phyloP scores from a whole-genome alignment of 257 asterid genomes.

The Scutellaria baicalensis region DNA sequence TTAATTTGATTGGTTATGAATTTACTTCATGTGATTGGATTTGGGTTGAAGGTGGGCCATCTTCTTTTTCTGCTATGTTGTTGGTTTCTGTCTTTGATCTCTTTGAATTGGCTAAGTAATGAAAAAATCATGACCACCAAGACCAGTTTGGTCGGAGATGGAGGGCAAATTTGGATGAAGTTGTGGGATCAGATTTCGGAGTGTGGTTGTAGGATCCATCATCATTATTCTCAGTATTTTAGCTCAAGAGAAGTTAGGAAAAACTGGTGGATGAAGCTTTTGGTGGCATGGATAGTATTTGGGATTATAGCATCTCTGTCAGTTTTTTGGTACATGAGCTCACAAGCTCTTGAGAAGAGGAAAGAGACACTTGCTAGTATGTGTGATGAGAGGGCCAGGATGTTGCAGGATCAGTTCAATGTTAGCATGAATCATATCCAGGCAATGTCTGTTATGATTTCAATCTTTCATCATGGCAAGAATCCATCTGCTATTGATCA shows the following conservation, averaged over 20 bases:
- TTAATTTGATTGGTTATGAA: constrained; percentile 51
- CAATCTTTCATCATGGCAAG: constrained; percentile 86
- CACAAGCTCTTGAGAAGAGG: constrained; percentile 63
- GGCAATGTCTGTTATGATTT: constrained; percentile 90
- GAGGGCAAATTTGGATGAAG: constrained; percentile 54
- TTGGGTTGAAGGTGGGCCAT: constrained; percentile 81
- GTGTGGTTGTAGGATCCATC: constrained; percentile 44
- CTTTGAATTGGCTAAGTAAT: constrained; percentile 62
- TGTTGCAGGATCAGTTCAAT: constrained; percentile 97
- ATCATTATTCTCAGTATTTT: constrained; percentile 45
- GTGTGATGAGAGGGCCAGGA: constrained; percentile 98
- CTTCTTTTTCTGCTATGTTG: constrained; percentile 57
- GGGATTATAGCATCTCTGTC: constrained; percentile 35
- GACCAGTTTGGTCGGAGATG: constrained; percentile 44
- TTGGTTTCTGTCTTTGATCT: constrained; percentile 66
- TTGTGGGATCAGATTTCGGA: constrained; percentile 53
- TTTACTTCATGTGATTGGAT: constrained; percentile 65
- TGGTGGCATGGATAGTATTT: constrained; percentile 40
- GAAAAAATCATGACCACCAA: constrained; percentile 66
- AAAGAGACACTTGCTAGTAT: constrained; percentile 80
- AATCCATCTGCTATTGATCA: constrained; percentile 90
- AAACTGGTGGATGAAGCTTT: constrained; percentile 56
- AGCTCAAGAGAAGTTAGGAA: constrained; percentile 44
- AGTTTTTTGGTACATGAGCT: constrained; percentile 48
- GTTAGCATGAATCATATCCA: constrained; percentile 95